A percentile compares a stretch with the other conserved stretches of the same genome.
Evolutionary conservation across 768 basidiomycete species (phyloP).

Genomic region (Leccinum subtestaceum): DNA sequence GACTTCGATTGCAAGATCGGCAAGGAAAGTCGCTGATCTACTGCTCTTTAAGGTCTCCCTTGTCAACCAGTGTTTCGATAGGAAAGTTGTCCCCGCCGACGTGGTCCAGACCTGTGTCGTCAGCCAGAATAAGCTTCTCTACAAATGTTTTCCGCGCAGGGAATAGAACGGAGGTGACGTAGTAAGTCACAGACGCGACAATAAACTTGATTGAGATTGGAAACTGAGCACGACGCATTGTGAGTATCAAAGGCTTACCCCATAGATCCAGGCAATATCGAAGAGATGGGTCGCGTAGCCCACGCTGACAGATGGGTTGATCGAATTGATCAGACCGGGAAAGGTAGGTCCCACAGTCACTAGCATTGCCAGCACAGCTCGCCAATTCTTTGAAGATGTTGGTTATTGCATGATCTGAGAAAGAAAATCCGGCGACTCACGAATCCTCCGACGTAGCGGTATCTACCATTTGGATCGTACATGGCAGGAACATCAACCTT

Average conservation of each 20-base stretch:
- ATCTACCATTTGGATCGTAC: slow-evolving; percentile 77
- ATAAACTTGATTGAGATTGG: slow-evolving; percentile 17
- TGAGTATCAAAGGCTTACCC: slow-evolving; percentile 42
- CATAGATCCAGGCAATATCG: slow-evolving; percentile 74
- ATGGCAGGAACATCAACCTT: slow-evolving; percentile 81
- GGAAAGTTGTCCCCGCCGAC: not conserved
- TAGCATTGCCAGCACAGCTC: slow-evolving; percentile 68
- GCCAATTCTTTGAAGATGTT: slow-evolving; percentile 64
- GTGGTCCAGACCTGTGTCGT: slow-evolving; percentile 7
- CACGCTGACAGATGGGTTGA: slow-evolving; percentile 62
- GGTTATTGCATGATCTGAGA: not conserved
- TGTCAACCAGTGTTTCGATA: not conserved
- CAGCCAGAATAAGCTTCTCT: slow-evolving; percentile 23
- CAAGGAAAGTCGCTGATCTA: slow-evolving; percentile 8
- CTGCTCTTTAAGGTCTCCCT: slow-evolving; percentile 1
- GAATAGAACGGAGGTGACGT: slow-evolving; percentile 24
- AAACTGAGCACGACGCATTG: not conserved
- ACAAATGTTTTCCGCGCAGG: slow-evolving; percentile 28
- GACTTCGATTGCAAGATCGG: slow-evolving; percentile 5
- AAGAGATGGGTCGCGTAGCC: slow-evolving; percentile 58
- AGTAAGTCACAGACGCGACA: slow-evolving; percentile 25
- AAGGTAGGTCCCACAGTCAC: slow-evolving; percentile 68
- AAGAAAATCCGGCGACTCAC: slow-evolving; percentile 41
- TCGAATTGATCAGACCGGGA: slow-evolving; percentile 74
- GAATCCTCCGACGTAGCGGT: slow-evolving; percentile 72